Conservation (phyloP, 495 filamentous ascomycete species). For the Xylaria nigripes region DNA sequence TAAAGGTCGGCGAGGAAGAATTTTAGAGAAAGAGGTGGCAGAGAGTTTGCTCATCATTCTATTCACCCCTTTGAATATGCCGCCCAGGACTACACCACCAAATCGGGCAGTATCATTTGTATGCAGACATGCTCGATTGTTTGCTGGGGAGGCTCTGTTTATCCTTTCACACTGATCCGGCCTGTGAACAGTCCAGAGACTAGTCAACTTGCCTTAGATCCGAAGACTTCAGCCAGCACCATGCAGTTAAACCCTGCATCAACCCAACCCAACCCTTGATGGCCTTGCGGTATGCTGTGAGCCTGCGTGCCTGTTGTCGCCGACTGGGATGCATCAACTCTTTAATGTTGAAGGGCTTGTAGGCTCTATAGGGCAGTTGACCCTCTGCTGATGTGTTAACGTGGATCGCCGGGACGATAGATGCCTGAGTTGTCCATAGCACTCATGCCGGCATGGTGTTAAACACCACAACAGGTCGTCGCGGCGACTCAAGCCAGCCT, state of each 20-base stretch:
- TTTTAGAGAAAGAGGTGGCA: slow-evolving; percentile 2
- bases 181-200: slow-evolving; percentile 7
- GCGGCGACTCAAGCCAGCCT: neutral
- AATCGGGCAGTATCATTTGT: slow-evolving; percentile 8
- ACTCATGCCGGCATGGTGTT: neutral
- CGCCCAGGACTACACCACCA: neutral
- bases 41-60: slow-evolving; percentile 1
- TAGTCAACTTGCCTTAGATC: slow-evolving; percentile 12
- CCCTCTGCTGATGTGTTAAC: slow-evolving; percentile 4
- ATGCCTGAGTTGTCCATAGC: neutral
- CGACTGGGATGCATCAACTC: neutral
- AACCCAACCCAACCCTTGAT: neutral
- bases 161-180: slow-evolving; percentile 3
- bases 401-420: slow-evolving; percentile 4
- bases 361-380: slow-evolving; percentile 10
- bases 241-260: slow-evolving; percentile 7
- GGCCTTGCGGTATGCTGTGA: slow-evolving; percentile 7
- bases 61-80: neutral
- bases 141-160: neutral
- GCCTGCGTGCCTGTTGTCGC: slow-evolving; percentile 1
- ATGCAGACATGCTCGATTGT: slow-evolving; percentile 6
- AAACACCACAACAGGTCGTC: neutral
- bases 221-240: slow-evolving; percentile 8
- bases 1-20: neutral
- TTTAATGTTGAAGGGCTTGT: slow-evolving; percentile 9